Percentiles rank a stretch among this genome's conserved stretches.
phyloP scores from a whole-genome alignment of 169 alveolate species.

The Plasmodium relictum region DNA sequence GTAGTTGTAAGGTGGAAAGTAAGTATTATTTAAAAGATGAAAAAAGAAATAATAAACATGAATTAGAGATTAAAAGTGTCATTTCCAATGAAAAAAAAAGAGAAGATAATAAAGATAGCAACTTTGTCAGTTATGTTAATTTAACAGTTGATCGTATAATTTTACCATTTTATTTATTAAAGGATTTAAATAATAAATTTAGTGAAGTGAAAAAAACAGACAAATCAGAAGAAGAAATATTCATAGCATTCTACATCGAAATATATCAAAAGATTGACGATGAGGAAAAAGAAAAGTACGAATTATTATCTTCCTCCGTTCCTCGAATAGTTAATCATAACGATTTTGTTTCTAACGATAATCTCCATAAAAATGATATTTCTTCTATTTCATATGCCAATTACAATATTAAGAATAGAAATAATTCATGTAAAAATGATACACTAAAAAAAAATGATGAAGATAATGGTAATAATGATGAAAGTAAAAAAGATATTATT shows the following conservation, averaged over 20 bases:
- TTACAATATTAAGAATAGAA: too few species aligned
- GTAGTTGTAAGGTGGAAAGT: neutral
- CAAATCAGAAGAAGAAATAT: constrained; percentile 11
- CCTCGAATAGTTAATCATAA: constrained; percentile 30
- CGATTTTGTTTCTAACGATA: neutral
- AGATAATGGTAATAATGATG: neutral
- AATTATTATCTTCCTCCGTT: constrained; percentile 30
- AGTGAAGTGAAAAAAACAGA: neutral
- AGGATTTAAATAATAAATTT: neutral
- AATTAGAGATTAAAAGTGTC: neutral
- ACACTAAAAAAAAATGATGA: neutral
- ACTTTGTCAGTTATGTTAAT: neutral
- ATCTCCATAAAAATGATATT: neutral
- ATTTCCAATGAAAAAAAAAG: neutral
- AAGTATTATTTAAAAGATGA: neutral
- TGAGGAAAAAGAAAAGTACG: constrained; percentile 1
- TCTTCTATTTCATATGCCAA: neutral
- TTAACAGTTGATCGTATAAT: constrained; percentile 19
- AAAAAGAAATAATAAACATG: neutral
- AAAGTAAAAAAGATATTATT: neutral
- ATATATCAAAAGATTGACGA: neutral
- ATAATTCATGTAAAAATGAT: neutral
- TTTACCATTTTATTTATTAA: constrained; percentile 11
- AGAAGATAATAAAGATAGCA: neutral
- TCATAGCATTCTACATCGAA: constrained; percentile 56